A percentile compares a stretch with the other conserved stretches of the same genome.
These are phyloP conservation scores for Echeveria elegans DNA, from an alignment of 164 flowering plant genomes.

Conservation along the genomic window DNA sequence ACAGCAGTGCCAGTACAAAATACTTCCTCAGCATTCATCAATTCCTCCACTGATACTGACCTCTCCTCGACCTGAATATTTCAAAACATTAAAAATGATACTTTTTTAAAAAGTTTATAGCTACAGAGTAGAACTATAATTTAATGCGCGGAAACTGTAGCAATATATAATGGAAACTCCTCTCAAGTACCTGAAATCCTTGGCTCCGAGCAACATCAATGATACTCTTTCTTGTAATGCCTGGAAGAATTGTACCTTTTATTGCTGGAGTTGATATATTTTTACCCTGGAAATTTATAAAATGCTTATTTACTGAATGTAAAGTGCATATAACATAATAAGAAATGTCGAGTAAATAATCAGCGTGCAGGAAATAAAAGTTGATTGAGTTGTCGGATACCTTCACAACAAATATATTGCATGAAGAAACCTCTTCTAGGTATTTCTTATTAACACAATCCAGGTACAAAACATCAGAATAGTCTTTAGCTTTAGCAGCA, in stretches of 20 bases:
- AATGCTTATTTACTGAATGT: not conserved
- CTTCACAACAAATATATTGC: conserved; percentile 44
- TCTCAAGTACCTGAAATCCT: conserved; percentile 63
- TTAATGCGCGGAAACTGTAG: not conserved
- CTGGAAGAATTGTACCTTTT: conserved; percentile 11
- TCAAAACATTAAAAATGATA: not conserved
- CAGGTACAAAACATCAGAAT: not conserved
- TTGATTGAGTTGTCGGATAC: conserved; percentile 21
- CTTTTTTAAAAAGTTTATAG: not conserved
- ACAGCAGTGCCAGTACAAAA: conserved; percentile 93
- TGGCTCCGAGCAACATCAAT: conserved; percentile 22
- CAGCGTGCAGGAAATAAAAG: not conserved
- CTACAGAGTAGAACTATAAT: not conserved
- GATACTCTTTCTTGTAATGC: not conserved
- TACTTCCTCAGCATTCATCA: conserved; percentile 90
- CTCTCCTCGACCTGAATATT: conserved; percentile 70
- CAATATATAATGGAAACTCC: not conserved
- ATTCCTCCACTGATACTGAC: conserved; percentile 55
- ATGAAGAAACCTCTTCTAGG: not conserved
- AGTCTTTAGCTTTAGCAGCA: not conserved
- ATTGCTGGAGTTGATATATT: conserved; percentile 75
- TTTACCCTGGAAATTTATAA: conserved; percentile 33
- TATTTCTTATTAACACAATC: not conserved
- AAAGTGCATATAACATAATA: not conserved
- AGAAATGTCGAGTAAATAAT: not conserved